Conservation (phyloP, 352 stramenopile species). For the Globisporangium apiculatum region DNA sequence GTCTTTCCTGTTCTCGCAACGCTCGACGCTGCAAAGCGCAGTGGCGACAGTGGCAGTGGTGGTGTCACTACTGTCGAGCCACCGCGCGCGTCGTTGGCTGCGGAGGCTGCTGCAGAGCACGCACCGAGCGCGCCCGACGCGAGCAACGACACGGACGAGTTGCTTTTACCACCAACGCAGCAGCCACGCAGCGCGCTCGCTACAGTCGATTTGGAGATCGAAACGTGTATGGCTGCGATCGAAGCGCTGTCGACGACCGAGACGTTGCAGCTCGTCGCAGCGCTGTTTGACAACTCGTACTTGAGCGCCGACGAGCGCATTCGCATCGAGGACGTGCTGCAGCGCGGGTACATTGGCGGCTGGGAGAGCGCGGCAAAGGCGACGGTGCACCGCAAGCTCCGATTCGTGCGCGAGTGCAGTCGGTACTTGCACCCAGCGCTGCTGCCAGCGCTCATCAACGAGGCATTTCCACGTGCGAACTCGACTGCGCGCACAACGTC, state of each 20-base stretch:
- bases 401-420: slow-evolving; percentile 72
- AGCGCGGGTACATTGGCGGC: slow-evolving; percentile 74
- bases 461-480: slow-evolving; percentile 42
- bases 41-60: slow-evolving; percentile 2
- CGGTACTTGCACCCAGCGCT: slow-evolving; percentile 55
- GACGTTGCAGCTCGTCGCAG: slow-evolving; percentile 44
- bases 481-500: slow-evolving; percentile 42
- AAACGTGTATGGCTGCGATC: slow-evolving; percentile 69
- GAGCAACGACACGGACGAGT: background rate
- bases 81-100: background rate
- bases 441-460: slow-evolving; percentile 55
- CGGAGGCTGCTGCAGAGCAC: too few species aligned
- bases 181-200: background rate
- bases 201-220: slow-evolving; percentile 40
- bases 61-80: slow-evolving; percentile 7
- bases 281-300: slow-evolving; percentile 63
- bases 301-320: slow-evolving; percentile 67
- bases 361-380: slow-evolving; percentile 68
- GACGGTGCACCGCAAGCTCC: slow-evolving; percentile 58
- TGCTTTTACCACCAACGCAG: background rate
- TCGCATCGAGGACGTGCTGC: slow-evolving; percentile 67
- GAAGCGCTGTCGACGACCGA: slow-evolving; percentile 60
- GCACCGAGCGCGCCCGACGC: background rate
- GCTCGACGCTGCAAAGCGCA: slow-evolving; percentile 31
- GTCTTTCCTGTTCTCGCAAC: slow-evolving; percentile 60